Conservation (phyloP, 2,329 filamentous ascomycete genomes). For the Sporothrix schenckii region DNA sequence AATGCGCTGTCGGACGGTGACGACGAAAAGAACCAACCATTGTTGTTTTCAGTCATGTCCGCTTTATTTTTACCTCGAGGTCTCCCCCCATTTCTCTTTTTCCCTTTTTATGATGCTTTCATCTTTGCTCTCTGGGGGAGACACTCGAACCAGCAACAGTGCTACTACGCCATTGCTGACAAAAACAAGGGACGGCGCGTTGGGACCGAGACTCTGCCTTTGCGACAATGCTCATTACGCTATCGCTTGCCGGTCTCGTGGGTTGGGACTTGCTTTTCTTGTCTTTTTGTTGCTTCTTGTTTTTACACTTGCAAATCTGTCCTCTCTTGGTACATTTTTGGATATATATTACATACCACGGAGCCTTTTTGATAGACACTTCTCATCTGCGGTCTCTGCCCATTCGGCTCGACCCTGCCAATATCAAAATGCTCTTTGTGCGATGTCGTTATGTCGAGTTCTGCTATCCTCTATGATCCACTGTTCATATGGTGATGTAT, state of each 20-base stretch:
- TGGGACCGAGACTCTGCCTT: conserved; percentile 35
- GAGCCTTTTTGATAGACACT: background rate
- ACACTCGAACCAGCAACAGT: conserved; percentile 56
- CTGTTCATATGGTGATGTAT: background rate
- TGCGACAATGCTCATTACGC: conserved; percentile 38
- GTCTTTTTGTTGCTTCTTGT: too few relatives aligned
- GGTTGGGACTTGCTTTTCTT: conserved; percentile 28
- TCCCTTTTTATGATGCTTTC: background rate
- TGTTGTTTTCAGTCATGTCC: conserved; percentile 13
- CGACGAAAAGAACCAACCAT: conserved; percentile 28
- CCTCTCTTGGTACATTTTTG: background rate
- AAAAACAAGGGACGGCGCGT: conserved; percentile 48
- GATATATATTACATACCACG: background rate
- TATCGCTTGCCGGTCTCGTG: conserved; percentile 37
- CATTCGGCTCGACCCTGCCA: background rate
- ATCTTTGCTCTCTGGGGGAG: conserved; percentile 29
- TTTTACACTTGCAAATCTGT: too few relatives aligned
- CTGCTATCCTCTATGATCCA: background rate
- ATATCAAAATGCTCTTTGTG: conserved; percentile 6
- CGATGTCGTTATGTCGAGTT: background rate
- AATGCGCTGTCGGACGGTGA: conserved; percentile 51
- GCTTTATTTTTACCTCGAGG: conserved; percentile 12
- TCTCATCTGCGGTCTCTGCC: background rate
- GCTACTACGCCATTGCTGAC: conserved; percentile 56
- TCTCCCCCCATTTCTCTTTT: background rate